phyloP scores from a whole-genome alignment of 2,329 filamentous ascomycete species.

The Colletotrichum theobromicola region DNA sequence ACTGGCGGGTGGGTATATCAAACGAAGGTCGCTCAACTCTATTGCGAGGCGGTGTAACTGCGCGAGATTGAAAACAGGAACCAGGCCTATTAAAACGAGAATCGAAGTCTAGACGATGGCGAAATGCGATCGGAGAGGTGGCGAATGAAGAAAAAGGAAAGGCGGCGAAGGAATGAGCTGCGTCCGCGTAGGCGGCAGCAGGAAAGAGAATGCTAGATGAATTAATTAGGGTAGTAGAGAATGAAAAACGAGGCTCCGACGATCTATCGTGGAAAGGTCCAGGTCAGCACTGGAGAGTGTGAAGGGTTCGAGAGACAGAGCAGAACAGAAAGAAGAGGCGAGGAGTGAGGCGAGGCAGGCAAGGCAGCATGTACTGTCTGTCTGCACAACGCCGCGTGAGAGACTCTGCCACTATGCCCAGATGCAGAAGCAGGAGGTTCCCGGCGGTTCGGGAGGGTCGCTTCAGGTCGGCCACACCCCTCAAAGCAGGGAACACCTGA shows the following conservation, averaged over 20 bases:
- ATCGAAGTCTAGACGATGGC: constrained; percentile 16
- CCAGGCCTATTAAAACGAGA: constrained; percentile 22
- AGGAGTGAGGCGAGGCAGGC: constrained; percentile 14
- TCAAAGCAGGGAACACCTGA: constrained; percentile 32
- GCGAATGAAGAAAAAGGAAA: constrained; percentile 11
- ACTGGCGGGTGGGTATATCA: constrained; percentile 10
- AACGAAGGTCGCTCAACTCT: constrained; percentile 18
- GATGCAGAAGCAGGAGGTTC: constrained; percentile 27
- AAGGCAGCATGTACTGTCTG: constrained; percentile 20
- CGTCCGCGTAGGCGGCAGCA: not conserved
- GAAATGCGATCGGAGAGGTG: not conserved
- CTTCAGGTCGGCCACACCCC: constrained; percentile 25
- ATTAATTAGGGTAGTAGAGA: constrained; percentile 18
- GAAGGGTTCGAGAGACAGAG: not conserved
- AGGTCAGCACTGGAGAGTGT: not conserved
- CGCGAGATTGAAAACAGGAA: constrained; percentile 14
- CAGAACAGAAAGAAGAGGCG: constrained; percentile 4
- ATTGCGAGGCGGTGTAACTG: constrained; percentile 19
- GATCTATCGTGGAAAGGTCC: constrained; percentile 14
- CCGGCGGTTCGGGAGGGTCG: constrained; percentile 26
- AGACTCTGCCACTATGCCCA: constrained; percentile 25
- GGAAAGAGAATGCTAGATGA: not conserved
- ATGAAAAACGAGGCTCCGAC: not conserved
- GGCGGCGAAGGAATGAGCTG: constrained; percentile 10
- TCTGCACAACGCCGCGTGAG: not conserved